A percentile compares a stretch with the other conserved stretches of the same genome.
These are phyloP conservation scores for Rhizopogon vesiculosus DNA, from an alignment of 768 basidiomycete species.

Conservation along the genomic window DNA sequence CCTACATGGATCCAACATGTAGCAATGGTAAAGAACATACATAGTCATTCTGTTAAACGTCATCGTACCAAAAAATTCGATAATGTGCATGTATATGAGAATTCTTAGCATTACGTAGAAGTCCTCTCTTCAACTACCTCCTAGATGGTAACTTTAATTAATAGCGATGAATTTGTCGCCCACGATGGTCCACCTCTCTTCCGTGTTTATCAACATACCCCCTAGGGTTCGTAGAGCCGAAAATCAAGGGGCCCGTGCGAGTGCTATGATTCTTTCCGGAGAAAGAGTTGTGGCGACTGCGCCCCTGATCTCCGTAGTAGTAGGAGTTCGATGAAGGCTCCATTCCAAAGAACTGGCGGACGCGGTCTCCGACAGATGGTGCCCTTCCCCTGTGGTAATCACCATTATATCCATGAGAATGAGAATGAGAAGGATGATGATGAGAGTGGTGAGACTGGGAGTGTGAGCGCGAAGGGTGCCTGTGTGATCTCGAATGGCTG, in stretches of 20 bases:
- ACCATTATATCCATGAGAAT: neutral
- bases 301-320: constrained; percentile 9
- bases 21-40: neutral
- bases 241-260: constrained; percentile 17
- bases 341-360: constrained; percentile 34
- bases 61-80: neutral
- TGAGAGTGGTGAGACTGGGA: constrained; percentile 2
- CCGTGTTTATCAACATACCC: constrained; percentile 20
- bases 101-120: too few relatives aligned
- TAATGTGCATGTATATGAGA: neutral
- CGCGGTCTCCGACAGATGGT: constrained; percentile 30
- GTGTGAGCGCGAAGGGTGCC: constrained; percentile 4
- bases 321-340: constrained; percentile 8
- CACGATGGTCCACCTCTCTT: constrained; percentile 21
- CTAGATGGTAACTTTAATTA: neutral
- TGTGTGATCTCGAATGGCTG: constrained; percentile 15
- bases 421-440: neutral
- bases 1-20: neutral
- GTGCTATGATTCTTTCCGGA: constrained; percentile 10
- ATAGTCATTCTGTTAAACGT: too few relatives aligned
- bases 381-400: constrained; percentile 10
- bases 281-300: constrained; percentile 22
- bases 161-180: constrained; percentile 3
- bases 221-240: constrained; percentile 14
- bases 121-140: neutral